Evolutionary conservation across 139 green algal genomes (phyloP), one percentile per base, ranked within the genome.

Genomic region (Micractinium sp.): DNA sequence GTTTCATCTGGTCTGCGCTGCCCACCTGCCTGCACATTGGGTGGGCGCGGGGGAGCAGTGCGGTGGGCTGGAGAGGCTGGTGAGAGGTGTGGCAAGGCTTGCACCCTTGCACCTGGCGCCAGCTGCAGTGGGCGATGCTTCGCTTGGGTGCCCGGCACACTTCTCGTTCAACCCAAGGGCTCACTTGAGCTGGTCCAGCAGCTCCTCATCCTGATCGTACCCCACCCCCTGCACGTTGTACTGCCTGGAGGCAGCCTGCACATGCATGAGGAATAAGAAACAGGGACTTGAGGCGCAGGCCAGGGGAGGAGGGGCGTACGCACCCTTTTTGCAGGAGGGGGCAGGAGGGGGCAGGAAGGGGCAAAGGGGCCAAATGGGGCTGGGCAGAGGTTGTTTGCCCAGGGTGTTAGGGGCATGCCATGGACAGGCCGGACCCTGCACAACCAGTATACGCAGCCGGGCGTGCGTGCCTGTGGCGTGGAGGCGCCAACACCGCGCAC

Each of bases 1-100:
- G n/a, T 56, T 86, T 86, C 81, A 86, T 86, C 81, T 86, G 81
- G 2, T 86, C 56, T 0, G 81, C n/a, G 81, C 27, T 86, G 56
- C 27, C 35, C n/a, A 86, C 56, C 31, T 29, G 25, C 56, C 81
- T 86, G 56, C 81, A 75, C 53, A 53, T 1, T 16, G 47, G 33
- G n/a, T 67, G 29, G 19, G 27, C 0, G 29, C 25, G 2, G 47
- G 39, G 15, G 74, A 35, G 2, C 29, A 80, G 63, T 2, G 14
- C 18, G 63, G 63, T 12, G 63, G 63, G 47, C 47, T n/a, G n/a
- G n/a, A 56, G 47, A 56, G 7, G 9, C 7, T 56, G 47, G 47
- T 56, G 36, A 60, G 16, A 15, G 15, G 74, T 53, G 9, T 3
- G 29, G 47, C 47, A 56, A 9, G 47, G 47, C 47, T 5, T 56